phyloP scores from a whole-genome alignment of 495 filamentous ascomycete genomes.

The Penicillium waksmanii region DNA sequence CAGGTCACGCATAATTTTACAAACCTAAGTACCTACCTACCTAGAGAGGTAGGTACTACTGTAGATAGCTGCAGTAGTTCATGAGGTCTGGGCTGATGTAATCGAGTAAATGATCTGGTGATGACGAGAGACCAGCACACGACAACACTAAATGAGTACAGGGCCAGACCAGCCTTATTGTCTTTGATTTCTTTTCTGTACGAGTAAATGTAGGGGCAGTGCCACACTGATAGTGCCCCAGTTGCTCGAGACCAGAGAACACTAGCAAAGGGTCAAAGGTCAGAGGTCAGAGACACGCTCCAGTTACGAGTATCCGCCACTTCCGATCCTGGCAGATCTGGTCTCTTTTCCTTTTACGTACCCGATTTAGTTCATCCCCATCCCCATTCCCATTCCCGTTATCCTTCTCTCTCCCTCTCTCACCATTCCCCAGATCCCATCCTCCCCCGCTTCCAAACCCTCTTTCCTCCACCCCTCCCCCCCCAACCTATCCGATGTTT shows the following conservation, averaged over 20 bases:
- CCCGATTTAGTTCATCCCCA: constrained; percentile 17
- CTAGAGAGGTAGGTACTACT: not conserved
- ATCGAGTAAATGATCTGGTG: constrained; percentile 14
- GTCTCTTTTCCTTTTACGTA: constrained; percentile 17
- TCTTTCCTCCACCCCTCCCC: constrained; percentile 20
- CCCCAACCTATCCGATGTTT: constrained; percentile 21
- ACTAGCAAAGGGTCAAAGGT: no score
- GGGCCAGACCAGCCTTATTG: not conserved
- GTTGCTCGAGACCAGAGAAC: no score
- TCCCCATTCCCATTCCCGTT: constrained; percentile 19
- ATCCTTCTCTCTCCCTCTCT: constrained; percentile 13
- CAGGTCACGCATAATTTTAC: not conserved
- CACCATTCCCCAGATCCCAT: constrained; percentile 29
- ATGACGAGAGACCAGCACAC: constrained; percentile 21
- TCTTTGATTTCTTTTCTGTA: not conserved
- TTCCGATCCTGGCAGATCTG: constrained; percentile 17
- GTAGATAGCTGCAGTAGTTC: not conserved
- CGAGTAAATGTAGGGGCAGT: no score
- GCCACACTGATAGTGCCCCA: no score
- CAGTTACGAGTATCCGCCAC: constrained; percentile 20
- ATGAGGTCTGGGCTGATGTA: constrained; percentile 13
- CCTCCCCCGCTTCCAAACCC: no score
- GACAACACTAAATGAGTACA: not conserved
- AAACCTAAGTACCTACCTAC: not conserved
- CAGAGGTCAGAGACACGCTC: not conserved